A percentile compares a stretch with the other conserved stretches of the same genome.
These are phyloP conservation scores for Epichloe bromicola DNA, from an alignment of 2,329 filamentous ascomycete species.

Conservation along the genomic window DNA sequence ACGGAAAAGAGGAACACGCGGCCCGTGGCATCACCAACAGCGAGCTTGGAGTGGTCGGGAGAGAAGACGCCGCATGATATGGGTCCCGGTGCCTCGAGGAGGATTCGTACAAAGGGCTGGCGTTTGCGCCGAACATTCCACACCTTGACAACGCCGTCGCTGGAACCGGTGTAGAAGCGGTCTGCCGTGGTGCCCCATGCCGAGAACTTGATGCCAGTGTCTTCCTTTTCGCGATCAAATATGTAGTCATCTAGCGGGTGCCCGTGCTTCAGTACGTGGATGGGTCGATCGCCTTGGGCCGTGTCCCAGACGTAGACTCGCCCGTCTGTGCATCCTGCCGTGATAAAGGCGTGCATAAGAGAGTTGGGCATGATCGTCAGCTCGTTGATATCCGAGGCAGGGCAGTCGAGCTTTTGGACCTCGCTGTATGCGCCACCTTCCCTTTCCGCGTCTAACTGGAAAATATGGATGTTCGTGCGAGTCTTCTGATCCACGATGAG, in stretches of 20 bases:
- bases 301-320: slow-evolving; percentile 53
- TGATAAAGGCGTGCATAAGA: slow-evolving; percentile 35
- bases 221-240: slow-evolving; percentile 38
- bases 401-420: slow-evolving; percentile 44
- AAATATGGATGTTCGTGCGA: slow-evolving; percentile 46
- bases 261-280: slow-evolving; percentile 43
- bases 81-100: slow-evolving; percentile 41
- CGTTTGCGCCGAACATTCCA: slow-evolving; percentile 42
- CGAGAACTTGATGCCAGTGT: slow-evolving; percentile 50
- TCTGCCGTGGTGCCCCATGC: slow-evolving; percentile 45
- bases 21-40: slow-evolving; percentile 49
- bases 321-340: slow-evolving; percentile 49
- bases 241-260: slow-evolving; percentile 25
- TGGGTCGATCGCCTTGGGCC: slow-evolving; percentile 37
- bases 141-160: slow-evolving; percentile 48
- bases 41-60: slow-evolving; percentile 38
- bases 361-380: slow-evolving; percentile 46
- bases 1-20: slow-evolving; percentile 42
- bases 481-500: slow-evolving; percentile 30
- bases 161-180: slow-evolving; percentile 50
- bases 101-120: slow-evolving; percentile 34
- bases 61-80: slow-evolving; percentile 48
- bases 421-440: slow-evolving; percentile 23
- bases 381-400: slow-evolving; percentile 49
- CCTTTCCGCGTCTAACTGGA: slow-evolving; percentile 20